Percentiles rank a stretch among this genome's conserved stretches.
These are phyloP conservation scores for Santalum album DNA, from an alignment of 164 flowering plant species.

Conservation along the genomic window DNA sequence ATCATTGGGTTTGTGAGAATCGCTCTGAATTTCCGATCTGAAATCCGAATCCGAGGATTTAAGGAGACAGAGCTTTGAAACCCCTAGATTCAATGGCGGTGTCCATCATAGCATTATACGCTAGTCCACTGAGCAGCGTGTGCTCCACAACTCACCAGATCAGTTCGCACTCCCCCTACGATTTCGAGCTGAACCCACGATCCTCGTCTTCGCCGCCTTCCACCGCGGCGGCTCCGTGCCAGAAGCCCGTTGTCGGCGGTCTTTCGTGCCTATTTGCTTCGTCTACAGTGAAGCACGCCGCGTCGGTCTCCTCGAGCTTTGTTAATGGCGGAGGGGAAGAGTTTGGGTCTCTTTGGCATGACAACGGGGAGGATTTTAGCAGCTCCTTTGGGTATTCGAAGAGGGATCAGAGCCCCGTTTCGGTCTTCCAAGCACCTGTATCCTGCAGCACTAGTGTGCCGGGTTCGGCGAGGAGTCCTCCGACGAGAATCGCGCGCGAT, in stretches of 20 bases:
- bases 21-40: background rate
- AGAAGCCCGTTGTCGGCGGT: slow-evolving; percentile 61
- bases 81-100: slow-evolving; percentile 81
- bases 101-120: slow-evolving; percentile 74
- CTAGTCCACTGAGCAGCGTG: slow-evolving; percentile 68
- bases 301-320: slow-evolving; percentile 27
- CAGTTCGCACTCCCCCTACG: slow-evolving; percentile 46
- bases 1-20: too few species aligned
- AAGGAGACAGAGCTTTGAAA: too few species aligned
- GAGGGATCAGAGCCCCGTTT: slow-evolving; percentile 77
- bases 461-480: slow-evolving; percentile 49
- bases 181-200: slow-evolving; percentile 52
- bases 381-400: slow-evolving; percentile 55
- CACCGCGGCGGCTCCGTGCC: slow-evolving; percentile 42
- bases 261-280: slow-evolving; percentile 69
- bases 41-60: background rate
- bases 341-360: slow-evolving; percentile 33
- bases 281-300: slow-evolving; percentile 24
- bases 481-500: too few species aligned
- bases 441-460: slow-evolving; percentile 47
- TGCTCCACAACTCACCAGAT: slow-evolving; percentile 59
- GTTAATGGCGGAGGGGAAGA: slow-evolving; percentile 41
- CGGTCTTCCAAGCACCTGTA: slow-evolving; percentile 77
- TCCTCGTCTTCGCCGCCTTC: too few species aligned
- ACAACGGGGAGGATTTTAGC: slow-evolving; percentile 57